These are phyloP conservation scores for Quaeritorhiza haematococci DNA, from an alignment of 371 early-diverging fungal genomes.

Conservation along the genomic window DNA sequence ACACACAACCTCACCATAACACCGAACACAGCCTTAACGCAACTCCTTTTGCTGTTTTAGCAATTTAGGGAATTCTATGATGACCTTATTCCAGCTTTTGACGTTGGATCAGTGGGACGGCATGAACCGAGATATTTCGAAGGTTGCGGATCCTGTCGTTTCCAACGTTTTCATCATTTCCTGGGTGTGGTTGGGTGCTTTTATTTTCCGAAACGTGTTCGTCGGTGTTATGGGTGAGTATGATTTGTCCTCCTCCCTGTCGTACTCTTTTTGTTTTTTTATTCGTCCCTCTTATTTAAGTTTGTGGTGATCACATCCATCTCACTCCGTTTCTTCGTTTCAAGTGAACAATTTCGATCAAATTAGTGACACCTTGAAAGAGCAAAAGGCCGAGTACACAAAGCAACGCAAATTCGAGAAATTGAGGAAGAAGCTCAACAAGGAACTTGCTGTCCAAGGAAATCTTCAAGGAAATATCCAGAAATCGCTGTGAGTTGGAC, in stretches of 20 bases:
- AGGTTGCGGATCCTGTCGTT: slow-evolving; percentile 20
- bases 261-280: not conserved
- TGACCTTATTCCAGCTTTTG: slow-evolving; percentile 33
- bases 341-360: slow-evolving; percentile 39
- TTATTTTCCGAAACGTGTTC: slow-evolving; percentile 44
- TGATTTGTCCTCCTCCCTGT: not conserved
- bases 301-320: not conserved
- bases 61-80: slow-evolving; percentile 21
- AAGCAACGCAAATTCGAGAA: slow-evolving; percentile 25
- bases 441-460: slow-evolving; percentile 31
- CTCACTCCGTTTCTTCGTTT: too few relatives aligned
- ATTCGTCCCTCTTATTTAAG: not conserved
- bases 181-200: slow-evolving; percentile 43
- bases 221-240: slow-evolving; percentile 41
- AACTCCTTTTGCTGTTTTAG: slow-evolving; percentile 10
- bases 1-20: not conserved
- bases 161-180: slow-evolving; percentile 25
- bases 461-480: slow-evolving; percentile 13
- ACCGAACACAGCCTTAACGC: too few relatives aligned
- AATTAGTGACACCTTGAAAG: slow-evolving; percentile 24
- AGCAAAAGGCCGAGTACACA: slow-evolving; percentile 14
- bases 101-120: slow-evolving; percentile 41
- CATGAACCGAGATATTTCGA: slow-evolving; percentile 18
- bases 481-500: not conserved
- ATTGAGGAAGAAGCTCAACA: slow-evolving; percentile 30